Conservation (phyloP, 768 basidiomycete species). For the Rhizopogon vinicolor region DNA sequence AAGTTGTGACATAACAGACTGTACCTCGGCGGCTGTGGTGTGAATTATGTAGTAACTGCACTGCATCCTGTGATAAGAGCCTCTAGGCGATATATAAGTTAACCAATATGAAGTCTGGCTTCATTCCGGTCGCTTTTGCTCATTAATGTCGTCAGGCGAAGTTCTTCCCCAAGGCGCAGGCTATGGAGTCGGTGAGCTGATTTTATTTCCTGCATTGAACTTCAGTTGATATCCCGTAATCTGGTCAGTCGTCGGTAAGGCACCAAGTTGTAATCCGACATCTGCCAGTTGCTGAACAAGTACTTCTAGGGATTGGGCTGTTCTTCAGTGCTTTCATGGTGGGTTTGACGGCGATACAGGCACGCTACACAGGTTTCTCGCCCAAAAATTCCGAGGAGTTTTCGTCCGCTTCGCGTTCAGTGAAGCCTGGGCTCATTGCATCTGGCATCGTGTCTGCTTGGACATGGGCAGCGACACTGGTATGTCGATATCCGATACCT, state of each 20-base stretch:
- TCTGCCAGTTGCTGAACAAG: constrained; percentile 1
- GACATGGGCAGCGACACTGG: constrained; percentile 85
- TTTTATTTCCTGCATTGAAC: neutral
- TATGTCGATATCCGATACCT: constrained; percentile 18
- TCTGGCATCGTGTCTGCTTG: constrained; percentile 91
- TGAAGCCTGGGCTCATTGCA: constrained; percentile 90
- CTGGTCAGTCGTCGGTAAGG: constrained; percentile 47
- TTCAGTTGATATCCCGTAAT: neutral
- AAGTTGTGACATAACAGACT: neutral
- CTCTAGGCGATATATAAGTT: neutral
- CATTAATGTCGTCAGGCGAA: constrained; percentile 19
- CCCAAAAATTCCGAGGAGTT: constrained; percentile 81
- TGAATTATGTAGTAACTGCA: neutral
- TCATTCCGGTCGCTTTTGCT: neutral
- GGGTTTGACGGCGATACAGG: constrained; percentile 71
- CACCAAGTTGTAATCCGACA: neutral
- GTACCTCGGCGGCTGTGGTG: neutral
- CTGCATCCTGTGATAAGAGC: neutral
- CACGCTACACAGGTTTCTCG: constrained; percentile 79
- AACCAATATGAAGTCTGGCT: neutral
- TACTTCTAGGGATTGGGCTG: constrained; percentile 66
- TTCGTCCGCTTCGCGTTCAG: constrained; percentile 72
- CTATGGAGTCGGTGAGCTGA: constrained; percentile 69
- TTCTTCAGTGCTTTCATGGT: constrained; percentile 87
- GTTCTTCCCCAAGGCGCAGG: constrained; percentile 79